These are phyloP conservation scores for Cutaneotrichosporon sp. DNA, from an alignment of 1,284 basidiomycete species.

Conservation along the genomic window DNA sequence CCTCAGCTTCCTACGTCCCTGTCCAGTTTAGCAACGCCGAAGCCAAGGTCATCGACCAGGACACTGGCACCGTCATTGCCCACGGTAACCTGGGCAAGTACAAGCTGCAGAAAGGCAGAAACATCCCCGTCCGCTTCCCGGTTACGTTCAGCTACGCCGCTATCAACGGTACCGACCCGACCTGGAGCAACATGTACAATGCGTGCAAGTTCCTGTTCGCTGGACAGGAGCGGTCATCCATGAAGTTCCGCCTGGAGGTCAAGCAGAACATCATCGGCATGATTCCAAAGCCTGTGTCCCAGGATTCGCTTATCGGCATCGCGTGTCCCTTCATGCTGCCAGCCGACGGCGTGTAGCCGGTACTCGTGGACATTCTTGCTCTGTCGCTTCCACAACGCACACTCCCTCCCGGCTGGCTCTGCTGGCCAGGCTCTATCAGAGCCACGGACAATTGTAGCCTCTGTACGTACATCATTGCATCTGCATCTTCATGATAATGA, in stretches of 20 bases:
- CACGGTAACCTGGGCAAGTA: constrained; percentile 58
- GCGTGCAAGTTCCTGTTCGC: constrained; percentile 63
- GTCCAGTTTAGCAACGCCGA: constrained; percentile 62
- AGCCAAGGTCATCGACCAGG: constrained; percentile 57
- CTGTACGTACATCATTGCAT: constrained; percentile 5
- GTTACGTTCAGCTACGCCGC: constrained; percentile 76
- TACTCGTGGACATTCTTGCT: background rate
- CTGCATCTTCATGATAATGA: background rate
- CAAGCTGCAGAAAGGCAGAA: constrained; percentile 60
- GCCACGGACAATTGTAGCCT: constrained; percentile 4
- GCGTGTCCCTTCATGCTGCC: constrained; percentile 71
- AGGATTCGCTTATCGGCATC: constrained; percentile 60
- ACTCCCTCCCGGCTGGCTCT: background rate
- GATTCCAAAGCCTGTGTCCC: constrained; percentile 54
- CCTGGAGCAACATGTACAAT: constrained; percentile 75
- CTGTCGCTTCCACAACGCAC: background rate
- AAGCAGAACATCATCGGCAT: constrained; percentile 68
- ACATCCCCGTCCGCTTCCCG: constrained; percentile 62
- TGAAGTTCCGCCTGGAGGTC: constrained; percentile 64
- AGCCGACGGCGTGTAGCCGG: constrained; percentile 2
- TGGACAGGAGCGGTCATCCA: constrained; percentile 59
- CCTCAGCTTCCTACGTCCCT: constrained; percentile 65
- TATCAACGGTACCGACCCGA: constrained; percentile 70
- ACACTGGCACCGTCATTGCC: constrained; percentile 60
- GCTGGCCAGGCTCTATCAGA: background rate